phyloP scores from a whole-genome alignment of 768 basidiomycete genomes.

The Boletus rubescentipes region DNA sequence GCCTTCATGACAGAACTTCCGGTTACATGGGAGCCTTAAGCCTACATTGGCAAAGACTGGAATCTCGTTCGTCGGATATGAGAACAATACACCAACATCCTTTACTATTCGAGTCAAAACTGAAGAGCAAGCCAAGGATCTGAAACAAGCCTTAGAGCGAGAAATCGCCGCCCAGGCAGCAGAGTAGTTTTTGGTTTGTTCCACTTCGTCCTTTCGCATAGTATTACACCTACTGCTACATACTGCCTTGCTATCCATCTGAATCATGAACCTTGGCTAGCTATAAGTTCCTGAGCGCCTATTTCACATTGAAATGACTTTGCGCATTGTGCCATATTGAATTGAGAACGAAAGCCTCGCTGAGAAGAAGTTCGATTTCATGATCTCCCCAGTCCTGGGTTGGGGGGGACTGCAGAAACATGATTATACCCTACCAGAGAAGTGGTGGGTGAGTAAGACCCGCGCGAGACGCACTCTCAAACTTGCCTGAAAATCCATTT shows the following conservation, averaged over 20 bases:
- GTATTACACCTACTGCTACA: conserved; percentile 28
- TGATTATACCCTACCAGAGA: conserved; percentile 83
- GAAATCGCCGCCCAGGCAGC: conserved; percentile 50
- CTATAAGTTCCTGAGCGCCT: not conserved
- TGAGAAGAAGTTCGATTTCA: conserved; percentile 92
- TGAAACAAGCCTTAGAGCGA: conserved; percentile 60
- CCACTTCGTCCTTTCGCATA: conserved; percentile 8
- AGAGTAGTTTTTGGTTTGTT: conserved; percentile 9
- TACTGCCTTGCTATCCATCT: conserved; percentile 14
- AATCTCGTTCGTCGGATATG: conserved; percentile 70
- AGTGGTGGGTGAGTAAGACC: not conserved
- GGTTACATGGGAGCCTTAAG: conserved; percentile 57
- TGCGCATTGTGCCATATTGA: conserved; percentile 93
- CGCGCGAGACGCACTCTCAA: not conserved
- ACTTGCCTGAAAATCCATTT: conserved; percentile 97
- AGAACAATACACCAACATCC: conserved; percentile 50
- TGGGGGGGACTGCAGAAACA: conserved; percentile 93
- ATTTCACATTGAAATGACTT: conserved; percentile 74
- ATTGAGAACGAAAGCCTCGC: conserved; percentile 92
- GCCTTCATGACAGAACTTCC: conserved; percentile 62
- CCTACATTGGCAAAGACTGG: conserved; percentile 51
- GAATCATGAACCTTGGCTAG: not conserved
- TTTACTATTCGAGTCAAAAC: conserved; percentile 63
- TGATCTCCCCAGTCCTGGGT: conserved; percentile 95
- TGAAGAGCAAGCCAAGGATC: conserved; percentile 53